These are phyloP conservation scores for Fusarium gaditjirri DNA, from an alignment of 2,329 filamentous ascomycete species.

Conservation along the genomic window DNA sequence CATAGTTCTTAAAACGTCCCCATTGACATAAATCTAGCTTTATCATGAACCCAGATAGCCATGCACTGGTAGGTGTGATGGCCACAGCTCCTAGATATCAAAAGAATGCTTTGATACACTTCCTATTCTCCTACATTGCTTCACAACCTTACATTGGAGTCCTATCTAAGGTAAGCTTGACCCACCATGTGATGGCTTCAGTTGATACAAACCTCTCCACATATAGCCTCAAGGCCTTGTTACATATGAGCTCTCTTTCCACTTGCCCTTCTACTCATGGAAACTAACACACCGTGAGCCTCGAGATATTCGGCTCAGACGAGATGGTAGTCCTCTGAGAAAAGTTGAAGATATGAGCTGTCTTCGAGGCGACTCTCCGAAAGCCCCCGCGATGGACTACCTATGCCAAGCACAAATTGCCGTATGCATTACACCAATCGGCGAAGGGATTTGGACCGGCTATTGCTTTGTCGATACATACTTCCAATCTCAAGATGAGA, in stretches of 20 bases:
- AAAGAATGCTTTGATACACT: accelerated
- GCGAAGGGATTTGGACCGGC: not conserved
- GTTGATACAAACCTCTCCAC: no score
- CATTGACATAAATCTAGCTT: not conserved
- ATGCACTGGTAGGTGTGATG: accelerated
- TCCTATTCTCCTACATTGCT: not conserved
- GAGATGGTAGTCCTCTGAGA: not conserved
- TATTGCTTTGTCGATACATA: slow-evolving; percentile 23
- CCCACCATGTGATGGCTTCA: no score
- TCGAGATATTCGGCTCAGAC: accelerated
- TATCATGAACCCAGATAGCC: not conserved
- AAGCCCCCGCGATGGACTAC: accelerated
- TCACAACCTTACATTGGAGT: not conserved
- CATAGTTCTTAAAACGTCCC: accelerated
- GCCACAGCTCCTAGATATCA: accelerated
- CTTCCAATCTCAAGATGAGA: not conserved
- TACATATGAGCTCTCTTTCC: not conserved
- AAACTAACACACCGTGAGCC: accelerated
- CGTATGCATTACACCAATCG: not conserved
- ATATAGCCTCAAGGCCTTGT: accelerated
- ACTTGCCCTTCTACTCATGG: not conserved
- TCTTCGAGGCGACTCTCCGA: not conserved
- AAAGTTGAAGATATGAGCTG: not conserved
- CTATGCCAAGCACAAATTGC: slow-evolving; percentile 21
- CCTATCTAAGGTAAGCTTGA: not conserved